phyloP scores from a whole-genome alignment of 2,329 filamentous ascomycete species.

The Clonostachys chloroleuca region DNA sequence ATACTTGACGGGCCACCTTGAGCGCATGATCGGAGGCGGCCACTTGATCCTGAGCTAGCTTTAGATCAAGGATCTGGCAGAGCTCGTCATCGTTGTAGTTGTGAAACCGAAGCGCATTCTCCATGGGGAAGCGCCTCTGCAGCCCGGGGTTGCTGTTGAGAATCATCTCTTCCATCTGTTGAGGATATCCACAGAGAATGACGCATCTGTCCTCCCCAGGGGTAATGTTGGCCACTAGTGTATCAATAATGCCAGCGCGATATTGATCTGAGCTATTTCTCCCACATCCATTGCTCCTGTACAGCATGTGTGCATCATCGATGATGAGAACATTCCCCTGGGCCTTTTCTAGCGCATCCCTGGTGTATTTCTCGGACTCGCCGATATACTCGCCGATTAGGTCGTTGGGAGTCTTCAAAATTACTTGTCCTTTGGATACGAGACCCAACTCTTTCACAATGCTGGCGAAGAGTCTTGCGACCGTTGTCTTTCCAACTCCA shows the following conservation, averaged over 20 bases:
- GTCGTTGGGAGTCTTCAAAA: conserved; percentile 55
- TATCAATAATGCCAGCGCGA: not conserved
- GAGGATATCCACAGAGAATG: conserved; percentile 62
- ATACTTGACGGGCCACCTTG: not conserved
- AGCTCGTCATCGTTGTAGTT: not conserved
- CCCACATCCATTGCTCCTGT: conserved; percentile 9
- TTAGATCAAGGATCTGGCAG: not conserved
- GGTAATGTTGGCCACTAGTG: not conserved
- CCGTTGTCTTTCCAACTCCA: conserved; percentile 61
- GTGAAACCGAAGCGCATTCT: conserved; percentile 54
- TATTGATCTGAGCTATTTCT: not conserved
- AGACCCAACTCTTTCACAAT: conserved; percentile 56
- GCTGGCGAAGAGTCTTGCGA: conserved; percentile 57
- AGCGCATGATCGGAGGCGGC: not conserved
- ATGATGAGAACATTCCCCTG: conserved; percentile 60
- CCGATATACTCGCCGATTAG: conserved; percentile 52
- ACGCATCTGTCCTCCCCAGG: conserved; percentile 40
- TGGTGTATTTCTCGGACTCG: conserved; percentile 52
- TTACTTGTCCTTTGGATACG: conserved; percentile 53
- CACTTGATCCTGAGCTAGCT: conserved; percentile 11
- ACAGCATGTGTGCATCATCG: conserved; percentile 51
- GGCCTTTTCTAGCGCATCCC: conserved; percentile 47
- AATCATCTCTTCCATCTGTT: conserved; percentile 65
- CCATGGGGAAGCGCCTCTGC: conserved; percentile 56
- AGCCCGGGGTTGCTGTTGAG: conserved; percentile 66